A percentile compares a stretch with the other conserved stretches of the same genome.
Evolutionary conservation across 495 filamentous ascomycete species (phyloP).

Genomic region (Daldinia vernicosa): DNA sequence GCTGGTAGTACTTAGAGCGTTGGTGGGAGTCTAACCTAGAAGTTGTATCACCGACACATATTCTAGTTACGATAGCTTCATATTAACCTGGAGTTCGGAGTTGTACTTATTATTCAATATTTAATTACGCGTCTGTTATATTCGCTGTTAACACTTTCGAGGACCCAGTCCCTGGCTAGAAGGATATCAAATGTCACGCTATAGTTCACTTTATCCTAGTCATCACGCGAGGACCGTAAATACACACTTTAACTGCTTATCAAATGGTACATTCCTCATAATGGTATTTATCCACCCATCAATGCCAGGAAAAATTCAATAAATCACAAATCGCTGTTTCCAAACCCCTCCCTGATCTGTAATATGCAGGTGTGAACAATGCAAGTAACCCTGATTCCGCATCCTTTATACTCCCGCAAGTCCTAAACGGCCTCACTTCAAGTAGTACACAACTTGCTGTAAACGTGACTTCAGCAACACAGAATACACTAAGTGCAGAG

Average conservation of each 20-base stretch:
- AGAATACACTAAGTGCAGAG: neutral
- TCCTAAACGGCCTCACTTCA: neutral
- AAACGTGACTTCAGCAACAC: conserved; percentile 1
- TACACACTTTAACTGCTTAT: neutral
- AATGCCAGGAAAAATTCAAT: neutral
- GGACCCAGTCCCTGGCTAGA: neutral
- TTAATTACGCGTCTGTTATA: neutral
- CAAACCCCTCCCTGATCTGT: conserved; percentile 5
- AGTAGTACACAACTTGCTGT: neutral
- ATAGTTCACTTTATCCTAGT: neutral
- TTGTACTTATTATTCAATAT: neutral
- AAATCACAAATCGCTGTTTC: conserved; percentile 21
- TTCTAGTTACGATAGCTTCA: neutral
- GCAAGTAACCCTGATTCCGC: neutral
- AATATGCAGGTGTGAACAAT: conserved; percentile 19
- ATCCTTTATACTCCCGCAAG: neutral
- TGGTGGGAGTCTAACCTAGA: neutral
- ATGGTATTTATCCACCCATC: conserved; percentile 21
- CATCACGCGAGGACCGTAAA: neutral
- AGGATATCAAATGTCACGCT: neutral
- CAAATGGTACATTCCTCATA: conserved; percentile 4
- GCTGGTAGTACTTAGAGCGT: neutral
- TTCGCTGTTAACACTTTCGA: neutral
- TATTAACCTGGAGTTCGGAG: neutral
- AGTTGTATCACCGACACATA: neutral